A percentile compares a stretch with the other conserved stretches of the same genome.
These are phyloP conservation scores for Macadamia tetraphylla DNA, from an alignment of 164 flowering plant species.

Conservation along the genomic window DNA sequence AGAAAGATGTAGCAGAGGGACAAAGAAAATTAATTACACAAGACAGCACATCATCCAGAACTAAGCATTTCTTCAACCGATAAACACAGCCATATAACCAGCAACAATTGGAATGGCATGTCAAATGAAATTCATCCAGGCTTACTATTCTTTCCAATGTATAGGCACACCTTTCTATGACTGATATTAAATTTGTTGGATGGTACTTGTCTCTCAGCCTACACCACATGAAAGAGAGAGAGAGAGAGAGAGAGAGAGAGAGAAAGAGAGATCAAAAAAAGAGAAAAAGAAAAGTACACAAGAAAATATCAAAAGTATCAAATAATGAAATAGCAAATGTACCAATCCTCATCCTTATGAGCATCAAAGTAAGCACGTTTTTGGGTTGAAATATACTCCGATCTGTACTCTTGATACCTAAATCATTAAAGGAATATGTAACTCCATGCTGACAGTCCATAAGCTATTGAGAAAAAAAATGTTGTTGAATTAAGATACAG, in stretches of 20 bases:
- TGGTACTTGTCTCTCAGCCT: conserved; percentile 98
- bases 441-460: neutral
- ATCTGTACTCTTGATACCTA: conserved; percentile 91
- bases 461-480: too few species aligned
- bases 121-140: neutral
- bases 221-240: conserved; percentile 17
- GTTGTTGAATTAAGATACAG: neutral
- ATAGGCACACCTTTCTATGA: conserved; percentile 75
- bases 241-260: neutral
- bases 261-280: neutral
- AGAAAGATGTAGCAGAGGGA: neutral
- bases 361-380: conserved; percentile 80
- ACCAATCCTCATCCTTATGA: conserved; percentile 98
- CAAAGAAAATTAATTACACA: neutral
- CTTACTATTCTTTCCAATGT: neutral
- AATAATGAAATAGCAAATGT: conserved; percentile 2
- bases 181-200: conserved; percentile 77
- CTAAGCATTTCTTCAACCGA: neutral
- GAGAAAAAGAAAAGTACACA: neutral
- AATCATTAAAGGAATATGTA: conserved; percentile 3
- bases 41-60: neutral
- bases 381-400: conserved; percentile 93
- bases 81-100: neutral
- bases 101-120: neutral
- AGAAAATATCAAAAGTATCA: too few species aligned